Evolutionary conservation across 352 stramenopile species (phyloP).

Genomic region (Phytophthora rubi): DNA sequence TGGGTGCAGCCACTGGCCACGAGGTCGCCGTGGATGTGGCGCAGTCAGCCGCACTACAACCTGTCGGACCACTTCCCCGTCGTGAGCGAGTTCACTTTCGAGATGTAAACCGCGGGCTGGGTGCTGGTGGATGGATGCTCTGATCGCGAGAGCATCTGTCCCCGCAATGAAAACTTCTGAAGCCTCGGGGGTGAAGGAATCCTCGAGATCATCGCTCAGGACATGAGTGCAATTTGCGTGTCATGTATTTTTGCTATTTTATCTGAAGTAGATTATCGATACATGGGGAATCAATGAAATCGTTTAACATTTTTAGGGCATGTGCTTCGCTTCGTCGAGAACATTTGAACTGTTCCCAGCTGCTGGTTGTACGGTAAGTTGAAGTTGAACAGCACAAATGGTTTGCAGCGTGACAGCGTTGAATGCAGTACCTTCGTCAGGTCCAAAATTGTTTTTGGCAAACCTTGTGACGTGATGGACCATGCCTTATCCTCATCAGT

Average conservation of each 20-base stretch:
- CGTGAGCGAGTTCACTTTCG: constrained; percentile 72
- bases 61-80: constrained; percentile 84
- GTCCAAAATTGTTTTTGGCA: not conserved
- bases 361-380: too few relatives aligned
- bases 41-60: constrained; percentile 67
- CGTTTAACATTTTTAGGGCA: not conserved
- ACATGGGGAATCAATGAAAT: constrained; percentile 14
- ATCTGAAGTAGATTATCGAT: constrained; percentile 29
- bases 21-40: constrained; percentile 63
- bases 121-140: constrained; percentile 12
- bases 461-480: not conserved
- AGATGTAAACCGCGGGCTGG: constrained; percentile 51
- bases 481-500: not conserved
- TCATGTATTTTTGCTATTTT: constrained; percentile 42
- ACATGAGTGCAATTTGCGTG: constrained; percentile 36
- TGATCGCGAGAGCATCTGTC: constrained; percentile 17
- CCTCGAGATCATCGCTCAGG: not conserved
- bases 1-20: constrained; percentile 70
- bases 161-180: not conserved
- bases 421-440: too few relatives aligned
- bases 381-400: too few relatives aligned
- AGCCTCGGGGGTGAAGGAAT: not conserved
- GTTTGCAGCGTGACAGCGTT: too few relatives aligned
- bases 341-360: too few relatives aligned
- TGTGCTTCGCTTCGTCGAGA: too few relatives aligned